phyloP scores from a whole-genome alignment of 352 stramenopile genomes.

The Pythium monospermum region DNA sequence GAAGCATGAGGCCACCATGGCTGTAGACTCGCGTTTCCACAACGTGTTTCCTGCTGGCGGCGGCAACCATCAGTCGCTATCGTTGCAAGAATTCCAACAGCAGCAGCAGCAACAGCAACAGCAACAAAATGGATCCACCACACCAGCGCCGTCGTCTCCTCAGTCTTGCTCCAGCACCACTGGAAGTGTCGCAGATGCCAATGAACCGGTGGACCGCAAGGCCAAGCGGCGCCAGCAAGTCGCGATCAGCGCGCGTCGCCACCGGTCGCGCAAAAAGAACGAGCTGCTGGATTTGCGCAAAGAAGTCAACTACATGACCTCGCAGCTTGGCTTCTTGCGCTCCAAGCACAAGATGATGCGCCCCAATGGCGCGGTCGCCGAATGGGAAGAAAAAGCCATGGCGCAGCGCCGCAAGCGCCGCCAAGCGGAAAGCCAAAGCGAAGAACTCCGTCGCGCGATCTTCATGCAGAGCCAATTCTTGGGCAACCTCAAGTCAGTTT shows the following conservation, averaged over 20 bases:
- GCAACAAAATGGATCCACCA: background rate
- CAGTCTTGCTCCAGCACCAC: constrained; percentile 21
- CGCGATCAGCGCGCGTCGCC: constrained; percentile 38
- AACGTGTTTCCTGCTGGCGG: background rate
- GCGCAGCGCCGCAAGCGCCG: constrained; percentile 34
- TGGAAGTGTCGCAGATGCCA: constrained; percentile 17
- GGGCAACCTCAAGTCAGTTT: constrained; percentile 28
- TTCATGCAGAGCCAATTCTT: constrained; percentile 48
- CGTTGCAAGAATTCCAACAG: constrained; percentile 8
- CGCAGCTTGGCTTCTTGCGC: constrained; percentile 31
- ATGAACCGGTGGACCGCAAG: constrained; percentile 37
- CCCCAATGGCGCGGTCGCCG: constrained; percentile 18
- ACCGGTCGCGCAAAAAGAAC: constrained; percentile 54
- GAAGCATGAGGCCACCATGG: constrained; percentile 10
- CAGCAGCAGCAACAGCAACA: constrained; percentile 2
- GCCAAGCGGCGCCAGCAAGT: constrained; percentile 41
- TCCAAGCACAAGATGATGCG: constrained; percentile 33
- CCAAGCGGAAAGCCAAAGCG: constrained; percentile 31
- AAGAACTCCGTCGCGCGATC: constrained; percentile 41
- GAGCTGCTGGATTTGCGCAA: constrained; percentile 45
- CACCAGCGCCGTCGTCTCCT: background rate
- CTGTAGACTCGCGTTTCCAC: background rate
- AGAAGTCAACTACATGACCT: constrained; percentile 32
- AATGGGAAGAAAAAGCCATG: constrained; percentile 42
- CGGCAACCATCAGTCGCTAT: background rate